phyloP scores from a whole-genome alignment of 495 filamentous ascomycete species.

The Astrothelium macrocarpum region DNA sequence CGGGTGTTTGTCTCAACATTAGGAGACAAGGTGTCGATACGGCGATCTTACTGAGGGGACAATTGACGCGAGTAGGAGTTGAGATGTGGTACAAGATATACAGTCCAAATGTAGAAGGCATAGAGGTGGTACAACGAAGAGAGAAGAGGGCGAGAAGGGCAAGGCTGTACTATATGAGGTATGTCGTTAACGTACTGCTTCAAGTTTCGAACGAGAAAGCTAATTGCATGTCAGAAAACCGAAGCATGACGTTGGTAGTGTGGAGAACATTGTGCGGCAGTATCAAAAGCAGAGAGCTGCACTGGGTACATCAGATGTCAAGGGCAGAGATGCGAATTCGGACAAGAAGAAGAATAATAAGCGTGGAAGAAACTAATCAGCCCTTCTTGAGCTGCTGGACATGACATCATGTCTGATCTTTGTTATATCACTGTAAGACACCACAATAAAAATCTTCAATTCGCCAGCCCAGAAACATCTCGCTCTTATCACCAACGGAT shows the following conservation, averaged over 20 bases:
- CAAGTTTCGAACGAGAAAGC: neutral
- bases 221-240: conserved; percentile 38
- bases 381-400: neutral
- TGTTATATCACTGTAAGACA: neutral
- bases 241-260: conserved; percentile 58
- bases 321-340: conserved; percentile 22
- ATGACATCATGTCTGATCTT: neutral
- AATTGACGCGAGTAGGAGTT: conserved; percentile 73
- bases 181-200: neutral
- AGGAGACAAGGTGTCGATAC: conserved; percentile 78
- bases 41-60: conserved; percentile 70
- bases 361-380: neutral
- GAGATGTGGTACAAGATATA: conserved; percentile 98
- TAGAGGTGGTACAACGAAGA: conserved; percentile 85
- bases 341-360: conserved; percentile 21
- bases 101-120: conserved; percentile 73
- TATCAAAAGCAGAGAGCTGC: conserved; percentile 54
- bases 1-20: conserved; percentile 78
- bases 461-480: neutral
- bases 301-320: conserved; percentile 30
- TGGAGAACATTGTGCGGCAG: conserved; percentile 60
- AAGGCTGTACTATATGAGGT: conserved; percentile 80
- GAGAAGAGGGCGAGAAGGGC: conserved; percentile 80
- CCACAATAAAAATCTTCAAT: neutral
- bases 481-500: neutral